Base-by-base conservation (phyloP, 164 flowering plant species). In the Magnolia changhungtana region DNA sequence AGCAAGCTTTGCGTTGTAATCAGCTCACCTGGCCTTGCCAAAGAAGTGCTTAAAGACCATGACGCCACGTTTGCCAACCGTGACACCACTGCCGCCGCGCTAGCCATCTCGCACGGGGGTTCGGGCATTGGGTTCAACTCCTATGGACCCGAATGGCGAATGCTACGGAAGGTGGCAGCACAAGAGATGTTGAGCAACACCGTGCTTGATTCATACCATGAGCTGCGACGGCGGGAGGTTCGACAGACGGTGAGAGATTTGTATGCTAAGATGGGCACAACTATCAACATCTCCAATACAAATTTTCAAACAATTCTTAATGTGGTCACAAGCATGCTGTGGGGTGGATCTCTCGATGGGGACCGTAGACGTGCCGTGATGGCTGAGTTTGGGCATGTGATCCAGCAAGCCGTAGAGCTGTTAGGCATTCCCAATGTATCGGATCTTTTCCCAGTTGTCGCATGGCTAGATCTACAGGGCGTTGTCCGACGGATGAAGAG, bases 381-480 rank as follows among this genome's bases (percentile, higher is more conserved):
- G 14, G 58, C 81, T 6, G 90, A 85, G 65, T 88, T 87, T 37
- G 71, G 80, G 74, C 52, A 77, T 8, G 78, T 78, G 70, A 80
- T 84, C 0, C 67, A 55, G 8, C 83, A 85, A 72, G 29, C 87
- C 63, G 78, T 77, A 1, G 77, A n/a, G 21, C 29, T 83, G 31
- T 16, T 90, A 27, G 85, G 82, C 20, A 74, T 8, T 70, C 87
- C 88, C 8, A 84, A 88, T 66, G 13, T 88, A 14, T 86, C 87
- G 20, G 92, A 89, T 72, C 79, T 87, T 63, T 85, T 71, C 29
- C 91, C 91, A 3, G 75, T 63, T 5, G 27, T 89, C 31, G 85
- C 81, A 2, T 27, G 83, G 72, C 79, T 88, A 9, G 91, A 89
- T 78, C 52, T 87, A 27, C 90, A 89, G 72, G 92, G 90, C 10